These are phyloP conservation scores for Aspergillus sp. DNA, from an alignment of 2,329 filamentous ascomycete species.

Conservation along the genomic window DNA sequence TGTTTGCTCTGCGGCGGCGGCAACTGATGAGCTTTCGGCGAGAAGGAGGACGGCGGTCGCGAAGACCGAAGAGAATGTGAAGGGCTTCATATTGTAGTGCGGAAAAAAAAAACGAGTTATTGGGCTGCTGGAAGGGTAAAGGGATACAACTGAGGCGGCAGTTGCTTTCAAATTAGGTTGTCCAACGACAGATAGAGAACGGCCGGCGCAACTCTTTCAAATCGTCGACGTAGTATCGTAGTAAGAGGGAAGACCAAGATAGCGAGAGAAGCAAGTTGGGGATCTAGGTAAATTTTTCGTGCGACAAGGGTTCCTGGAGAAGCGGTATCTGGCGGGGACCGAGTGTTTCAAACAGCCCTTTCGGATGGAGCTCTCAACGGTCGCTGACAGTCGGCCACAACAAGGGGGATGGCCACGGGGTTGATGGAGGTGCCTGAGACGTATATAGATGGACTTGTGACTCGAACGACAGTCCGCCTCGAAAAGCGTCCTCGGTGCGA, in stretches of 20 bases:
- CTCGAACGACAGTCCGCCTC: background rate
- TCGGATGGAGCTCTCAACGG: constrained; percentile 17
- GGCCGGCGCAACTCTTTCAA: constrained; percentile 39
- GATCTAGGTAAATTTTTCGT: constrained; percentile 5
- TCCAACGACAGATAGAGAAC: constrained; percentile 32
- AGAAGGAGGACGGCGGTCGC: constrained; percentile 28
- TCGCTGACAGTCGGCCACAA: constrained; percentile 8
- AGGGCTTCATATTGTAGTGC: constrained; percentile 27
- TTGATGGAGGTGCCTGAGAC: background rate
- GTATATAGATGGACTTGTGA: background rate
- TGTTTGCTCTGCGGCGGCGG: constrained; percentile 18
- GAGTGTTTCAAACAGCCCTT: constrained; percentile 23
- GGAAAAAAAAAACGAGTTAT: constrained; percentile 3
- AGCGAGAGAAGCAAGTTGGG: constrained; percentile 8
- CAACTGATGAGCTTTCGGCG: constrained; percentile 19
- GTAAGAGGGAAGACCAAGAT: background rate
- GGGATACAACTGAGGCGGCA: constrained; percentile 21
- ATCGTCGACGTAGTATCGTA: background rate
- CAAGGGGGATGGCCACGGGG: background rate
- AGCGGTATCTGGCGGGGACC: constrained; percentile 18
- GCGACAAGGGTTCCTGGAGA: constrained; percentile 12
- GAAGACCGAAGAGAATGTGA: constrained; percentile 27
- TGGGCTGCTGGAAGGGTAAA: background rate
- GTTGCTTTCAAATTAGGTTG: constrained; percentile 13
- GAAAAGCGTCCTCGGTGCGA: background rate